Base-by-base conservation (phyloP, 768 basidiomycete genomes). In the Leccinum variicolor region DNA sequence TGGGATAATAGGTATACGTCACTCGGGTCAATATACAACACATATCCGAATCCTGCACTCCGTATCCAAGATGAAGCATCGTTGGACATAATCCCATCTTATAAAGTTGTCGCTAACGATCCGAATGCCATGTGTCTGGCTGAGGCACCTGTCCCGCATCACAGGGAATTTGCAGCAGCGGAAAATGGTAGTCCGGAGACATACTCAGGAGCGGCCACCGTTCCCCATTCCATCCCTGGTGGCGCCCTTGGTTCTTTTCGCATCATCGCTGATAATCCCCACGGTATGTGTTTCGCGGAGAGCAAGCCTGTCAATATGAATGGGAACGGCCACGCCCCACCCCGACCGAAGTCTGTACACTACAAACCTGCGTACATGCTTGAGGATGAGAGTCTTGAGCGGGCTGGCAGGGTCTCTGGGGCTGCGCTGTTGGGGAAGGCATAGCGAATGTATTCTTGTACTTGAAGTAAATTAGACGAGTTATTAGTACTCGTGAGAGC, bases 21-120 rank as follows among this genome's bases (percentile, higher is more conserved):
- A 5, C 84, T 99, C 19, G 96, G 97, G 17, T 97, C 95, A 11
- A 94, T 90, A 8, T 92, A 84, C 74, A 97, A 98, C 74, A 98
- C 97, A 0, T 89, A 87, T 69, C 94, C 87, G 0, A 98, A 98
- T 66, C 95, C 96, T 2, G 86, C 91, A 1, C 83, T 98, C 3
- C 76, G 69, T 47, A 55, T 76, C 29, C 54, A 52, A n/a, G 57
- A 63, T 14, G 57, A 59, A 26, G n/a, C 41, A 1, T 29, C 53
- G 25, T 34, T 41, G 43, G 66, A 57, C 14, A 15, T 57, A 50
- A 59, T 65, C 50, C 66, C 61, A 28, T 36, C 65, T 33, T 55
- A 68, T 43, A 62, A 64, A 4, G 45, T 69, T 26, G 56, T 73
- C 31, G 65, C 64, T 50, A 41, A 56, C 26, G 55, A 64, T 21